Percentiles rank a stretch among this genome's conserved stretches.
Conservation (phyloP, 768 basidiomycete species). For the Serendipita sp. region DNA sequence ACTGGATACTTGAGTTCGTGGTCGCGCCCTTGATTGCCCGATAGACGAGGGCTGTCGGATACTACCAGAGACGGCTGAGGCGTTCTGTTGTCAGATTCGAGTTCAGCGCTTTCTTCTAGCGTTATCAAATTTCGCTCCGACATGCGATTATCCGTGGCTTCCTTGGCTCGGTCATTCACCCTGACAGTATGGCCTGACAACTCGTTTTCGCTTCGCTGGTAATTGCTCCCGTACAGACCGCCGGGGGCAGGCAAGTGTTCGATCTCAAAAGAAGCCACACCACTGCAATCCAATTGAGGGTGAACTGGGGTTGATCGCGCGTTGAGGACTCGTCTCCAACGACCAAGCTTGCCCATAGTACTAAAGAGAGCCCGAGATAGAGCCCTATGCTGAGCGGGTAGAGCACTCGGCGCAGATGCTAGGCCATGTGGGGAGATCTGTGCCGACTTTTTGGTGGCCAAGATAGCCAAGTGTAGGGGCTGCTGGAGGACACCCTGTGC, state of each 20-base stretch:
- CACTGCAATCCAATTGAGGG: constrained; percentile 3
- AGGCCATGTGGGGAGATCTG: constrained; percentile 22
- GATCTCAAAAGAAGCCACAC: constrained; percentile 1
- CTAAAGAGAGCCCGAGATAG: constrained; percentile 64
- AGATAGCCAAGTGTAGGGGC: constrained; percentile 36
- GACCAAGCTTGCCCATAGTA: constrained; percentile 67
- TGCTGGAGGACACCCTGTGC: constrained; percentile 50
- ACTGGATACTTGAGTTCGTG: no score
- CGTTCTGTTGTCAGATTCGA: no score
- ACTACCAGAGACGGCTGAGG: no score
- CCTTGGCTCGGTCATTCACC: no score
- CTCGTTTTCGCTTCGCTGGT: no score
- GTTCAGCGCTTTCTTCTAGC: no score
- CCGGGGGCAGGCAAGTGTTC: background rate
- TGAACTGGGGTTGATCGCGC: constrained; percentile 7
- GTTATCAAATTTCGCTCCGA: no score
- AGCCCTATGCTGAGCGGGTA: constrained; percentile 43
- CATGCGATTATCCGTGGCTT: no score
- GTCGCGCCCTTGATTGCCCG: no score
- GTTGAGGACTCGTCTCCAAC: constrained; percentile 60
- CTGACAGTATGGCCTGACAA: background rate
- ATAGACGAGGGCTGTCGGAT: no score
- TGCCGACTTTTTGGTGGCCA: constrained; percentile 23
- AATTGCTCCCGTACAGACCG: no score
- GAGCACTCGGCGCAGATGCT: constrained; percentile 20